phyloP scores from a whole-genome alignment of 805 yeast species.

The Candida pseudoglaebosa region DNA sequence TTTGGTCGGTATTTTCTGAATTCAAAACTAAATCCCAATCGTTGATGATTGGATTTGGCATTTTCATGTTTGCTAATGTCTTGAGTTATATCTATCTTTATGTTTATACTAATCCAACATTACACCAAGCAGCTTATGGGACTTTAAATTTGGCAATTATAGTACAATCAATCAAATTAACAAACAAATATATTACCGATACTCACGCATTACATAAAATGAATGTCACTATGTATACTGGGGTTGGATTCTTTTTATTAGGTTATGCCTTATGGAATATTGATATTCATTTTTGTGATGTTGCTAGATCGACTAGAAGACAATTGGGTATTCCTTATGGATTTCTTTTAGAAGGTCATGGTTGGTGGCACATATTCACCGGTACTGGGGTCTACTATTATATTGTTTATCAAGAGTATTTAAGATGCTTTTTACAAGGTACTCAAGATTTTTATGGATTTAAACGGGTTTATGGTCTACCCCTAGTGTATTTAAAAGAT shows the following conservation, averaged over 20 bases:
- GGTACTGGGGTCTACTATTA: conserved; percentile 87
- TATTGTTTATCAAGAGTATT: conserved; percentile 71
- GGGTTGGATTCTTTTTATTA: conserved; percentile 57
- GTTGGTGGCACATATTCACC: conserved; percentile 94
- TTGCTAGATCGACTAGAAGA: conserved; percentile 57
- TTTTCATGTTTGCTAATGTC: conserved; percentile 50
- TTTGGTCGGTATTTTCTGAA: conserved; percentile 76
- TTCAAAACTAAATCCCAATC: conserved; percentile 40
- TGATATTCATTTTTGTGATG: conserved; percentile 74
- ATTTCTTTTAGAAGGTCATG: conserved; percentile 82
- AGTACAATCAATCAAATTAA: conserved; percentile 50
- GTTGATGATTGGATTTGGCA: conserved; percentile 42
- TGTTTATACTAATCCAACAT: conserved; percentile 68
- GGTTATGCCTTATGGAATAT: conserved; percentile 89
- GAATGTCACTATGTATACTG: conserved; percentile 52
- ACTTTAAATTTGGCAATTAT: conserved; percentile 71
- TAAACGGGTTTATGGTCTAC: conserved; percentile 57
- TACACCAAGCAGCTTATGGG: conserved; percentile 87
- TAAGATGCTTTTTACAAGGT: conserved; percentile 63
- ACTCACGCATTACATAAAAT: conserved; percentile 43
- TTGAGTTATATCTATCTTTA: conserved; percentile 71
- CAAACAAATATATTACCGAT: conserved; percentile 51
- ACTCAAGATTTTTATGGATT: conserved; percentile 53
- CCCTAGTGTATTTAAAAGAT: conserved; percentile 40
- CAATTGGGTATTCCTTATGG: conserved; percentile 80